A percentile compares a stretch with the other conserved stretches of the same genome.
Conservation (phyloP, 345 rosid genomes). For the Aegle marmelos region DNA sequence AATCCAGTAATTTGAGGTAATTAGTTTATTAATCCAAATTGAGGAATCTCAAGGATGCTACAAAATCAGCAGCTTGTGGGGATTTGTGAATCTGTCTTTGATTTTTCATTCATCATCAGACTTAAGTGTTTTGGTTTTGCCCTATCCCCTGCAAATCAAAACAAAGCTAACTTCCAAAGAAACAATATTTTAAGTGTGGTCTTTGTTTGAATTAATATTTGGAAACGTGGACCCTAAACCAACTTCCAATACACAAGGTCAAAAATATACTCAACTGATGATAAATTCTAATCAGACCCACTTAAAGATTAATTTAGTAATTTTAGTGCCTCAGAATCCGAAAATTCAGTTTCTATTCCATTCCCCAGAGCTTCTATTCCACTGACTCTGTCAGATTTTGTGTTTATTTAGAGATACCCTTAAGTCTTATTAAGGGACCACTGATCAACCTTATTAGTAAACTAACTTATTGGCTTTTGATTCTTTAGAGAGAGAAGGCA, state of each 20-base stretch:
- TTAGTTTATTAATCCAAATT: conserved; percentile 28
- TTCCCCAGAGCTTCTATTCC: conserved; percentile 94
- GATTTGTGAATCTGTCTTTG: conserved; percentile 29
- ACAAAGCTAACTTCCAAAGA: conserved; percentile 26
- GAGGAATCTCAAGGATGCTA: conserved; percentile 56
- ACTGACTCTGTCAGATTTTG: conserved; percentile 63
- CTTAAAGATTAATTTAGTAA: conserved; percentile 29
- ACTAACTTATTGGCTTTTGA: not conserved
- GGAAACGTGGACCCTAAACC: conserved; percentile 47
- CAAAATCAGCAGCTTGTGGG: conserved; percentile 54
- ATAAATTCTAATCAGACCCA: conserved; percentile 17
- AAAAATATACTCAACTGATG: conserved; percentile 21
- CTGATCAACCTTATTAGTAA: not conserved
- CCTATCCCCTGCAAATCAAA: conserved; percentile 27
- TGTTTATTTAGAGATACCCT: conserved; percentile 7
- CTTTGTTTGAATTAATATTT: conserved; percentile 25
- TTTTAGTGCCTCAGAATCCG: conserved; percentile 41
- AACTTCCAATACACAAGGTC: conserved; percentile 45
- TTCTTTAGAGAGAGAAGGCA: not conserved
- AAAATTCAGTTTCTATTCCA: conserved; percentile 89
- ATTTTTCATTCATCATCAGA: conserved; percentile 13
- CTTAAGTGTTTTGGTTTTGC: conserved; percentile 16
- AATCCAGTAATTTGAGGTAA: conserved; percentile 1
- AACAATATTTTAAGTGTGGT: conserved; percentile 1
- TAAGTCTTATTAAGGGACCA: conserved; percentile 21